Conservation (phyloP, 2,329 filamentous ascomycete species). For the Fusarium odoratissimum region DNA sequence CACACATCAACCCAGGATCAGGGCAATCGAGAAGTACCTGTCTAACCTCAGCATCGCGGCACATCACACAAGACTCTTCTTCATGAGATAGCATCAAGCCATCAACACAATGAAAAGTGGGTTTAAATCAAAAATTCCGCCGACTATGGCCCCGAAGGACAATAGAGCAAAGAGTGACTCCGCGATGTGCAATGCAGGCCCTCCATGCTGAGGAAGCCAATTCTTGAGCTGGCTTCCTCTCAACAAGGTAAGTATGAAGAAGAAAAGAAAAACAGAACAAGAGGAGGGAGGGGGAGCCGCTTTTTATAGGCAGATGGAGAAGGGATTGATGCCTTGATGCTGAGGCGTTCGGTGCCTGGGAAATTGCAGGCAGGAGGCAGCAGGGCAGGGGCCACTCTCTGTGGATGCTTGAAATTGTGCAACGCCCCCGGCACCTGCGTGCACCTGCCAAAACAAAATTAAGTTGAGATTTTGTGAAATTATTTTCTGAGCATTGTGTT, state of each 20-base stretch:
- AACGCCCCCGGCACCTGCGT: neutral
- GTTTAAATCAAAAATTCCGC: conserved; percentile 65
- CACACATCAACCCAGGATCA: accelerated
- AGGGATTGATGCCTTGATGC: conserved; percentile 7
- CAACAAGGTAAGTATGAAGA: conserved; percentile 68
- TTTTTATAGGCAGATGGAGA: conserved; percentile 50
- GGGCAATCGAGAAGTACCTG: accelerated
- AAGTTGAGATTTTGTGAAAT: conserved; percentile 2
- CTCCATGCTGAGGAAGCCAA: conserved; percentile 56
- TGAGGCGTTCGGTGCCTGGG: conserved; percentile 23
- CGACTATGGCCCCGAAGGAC: conserved; percentile 66
- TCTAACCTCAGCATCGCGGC: accelerated
- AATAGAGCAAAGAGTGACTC: conserved; percentile 61
- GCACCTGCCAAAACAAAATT: neutral
- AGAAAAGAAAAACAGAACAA: conserved; percentile 48
- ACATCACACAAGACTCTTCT: conserved; percentile 50
- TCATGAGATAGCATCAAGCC: conserved; percentile 55
- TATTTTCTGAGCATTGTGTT: neutral
- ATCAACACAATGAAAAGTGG: conserved; percentile 59
- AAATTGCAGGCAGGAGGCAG: conserved; percentile 14
- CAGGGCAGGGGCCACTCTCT: conserved; percentile 2
- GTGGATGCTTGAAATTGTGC: neutral
- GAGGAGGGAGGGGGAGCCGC: neutral
- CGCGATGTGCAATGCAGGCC: conserved; percentile 68
- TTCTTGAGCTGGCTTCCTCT: conserved; percentile 59